Evolutionary conservation across 345 rosid genomes (phyloP), one percentile per base, ranked within the genome.

Genomic region (thale cress (Arabidopsis thaliana)): DNA sequence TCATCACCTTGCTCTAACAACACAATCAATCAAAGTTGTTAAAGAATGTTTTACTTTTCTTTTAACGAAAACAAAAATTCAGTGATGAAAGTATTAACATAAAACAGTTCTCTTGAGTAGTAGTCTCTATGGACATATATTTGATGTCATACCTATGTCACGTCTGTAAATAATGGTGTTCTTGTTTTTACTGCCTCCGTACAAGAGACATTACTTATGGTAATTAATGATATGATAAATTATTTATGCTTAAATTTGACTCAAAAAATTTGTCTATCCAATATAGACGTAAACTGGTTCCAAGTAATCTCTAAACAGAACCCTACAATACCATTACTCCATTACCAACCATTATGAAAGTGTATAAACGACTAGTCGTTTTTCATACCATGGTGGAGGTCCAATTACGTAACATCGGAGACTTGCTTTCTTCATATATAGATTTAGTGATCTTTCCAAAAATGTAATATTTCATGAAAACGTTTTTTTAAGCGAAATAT

Each of bases 1-100:
- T 89, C 38, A 93, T 51, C 42, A 88, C 66, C 3, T 59, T 71
- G 62, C 77, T 67, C 81, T 78, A 53, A 25, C 34, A 72, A 59
- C 8, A 25, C 13, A 28, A 63, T 45, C 20, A 57, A 4, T 67
- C 6, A 44, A 20, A 42, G 8, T 10, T 41, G 44, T 51, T 61
- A 33, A 28, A 28, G 11, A 69, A 41, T 16, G 12, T 4, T 10
- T 13, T n/a, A 22, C 3, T 11, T 38, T 38, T 28, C 10, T 8
- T 8, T 2, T 7, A 37, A 7, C 2, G 1, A 7, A 7, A 37
- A 38, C 1, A 38, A 38, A 8, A 8, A 38, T 38, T 38, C 41
- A 38, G 41, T 38, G 10, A 38, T 38, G 11, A 38, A 38, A 23
- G 20, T 16, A 16, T 16, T 16, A 16, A 50, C 23, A 32, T 41